Evolutionary conservation across 495 filamentous ascomycete genomes (phyloP).

Genomic region (Neurospora sp.): DNA sequence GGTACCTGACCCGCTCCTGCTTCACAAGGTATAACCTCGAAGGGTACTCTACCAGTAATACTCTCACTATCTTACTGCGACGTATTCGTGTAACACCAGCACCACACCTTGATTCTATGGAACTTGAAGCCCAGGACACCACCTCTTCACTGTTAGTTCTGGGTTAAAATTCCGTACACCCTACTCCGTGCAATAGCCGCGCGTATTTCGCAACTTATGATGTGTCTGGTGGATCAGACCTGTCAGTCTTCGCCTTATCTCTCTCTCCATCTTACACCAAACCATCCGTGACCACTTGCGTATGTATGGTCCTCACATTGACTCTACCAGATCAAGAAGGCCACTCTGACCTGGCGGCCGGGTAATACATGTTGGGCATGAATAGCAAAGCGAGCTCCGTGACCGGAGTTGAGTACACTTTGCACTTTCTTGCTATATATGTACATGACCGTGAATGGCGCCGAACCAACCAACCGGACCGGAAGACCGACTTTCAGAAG

Average conservation of each 20-base stretch:
- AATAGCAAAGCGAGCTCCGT: neutral
- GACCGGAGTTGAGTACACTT: neutral
- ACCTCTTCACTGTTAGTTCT: neutral
- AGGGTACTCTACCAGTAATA: neutral
- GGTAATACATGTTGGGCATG: neutral
- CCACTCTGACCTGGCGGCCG: neutral
- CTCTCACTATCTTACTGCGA: neutral
- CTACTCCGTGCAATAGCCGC: neutral
- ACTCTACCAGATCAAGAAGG: neutral
- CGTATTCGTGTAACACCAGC: neutral
- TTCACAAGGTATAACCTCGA: neutral
- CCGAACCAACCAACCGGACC: neutral
- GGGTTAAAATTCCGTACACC: neutral
- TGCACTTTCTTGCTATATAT: neutral
- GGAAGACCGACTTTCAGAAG: neutral
- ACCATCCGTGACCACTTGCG: neutral
- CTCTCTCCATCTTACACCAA: neutral
- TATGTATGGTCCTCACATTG: neutral
- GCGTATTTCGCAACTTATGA: neutral
- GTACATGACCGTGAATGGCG: neutral
- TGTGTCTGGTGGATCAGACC: neutral
- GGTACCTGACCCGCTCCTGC: neutral
- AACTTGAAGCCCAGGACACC: neutral
- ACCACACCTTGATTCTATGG: neutral
- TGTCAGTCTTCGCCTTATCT: neutral